Percentiles rank a stretch among this genome's conserved stretches.
Conservation (phyloP, 257 asterid species). For the Penstemon newberryi region DNA sequence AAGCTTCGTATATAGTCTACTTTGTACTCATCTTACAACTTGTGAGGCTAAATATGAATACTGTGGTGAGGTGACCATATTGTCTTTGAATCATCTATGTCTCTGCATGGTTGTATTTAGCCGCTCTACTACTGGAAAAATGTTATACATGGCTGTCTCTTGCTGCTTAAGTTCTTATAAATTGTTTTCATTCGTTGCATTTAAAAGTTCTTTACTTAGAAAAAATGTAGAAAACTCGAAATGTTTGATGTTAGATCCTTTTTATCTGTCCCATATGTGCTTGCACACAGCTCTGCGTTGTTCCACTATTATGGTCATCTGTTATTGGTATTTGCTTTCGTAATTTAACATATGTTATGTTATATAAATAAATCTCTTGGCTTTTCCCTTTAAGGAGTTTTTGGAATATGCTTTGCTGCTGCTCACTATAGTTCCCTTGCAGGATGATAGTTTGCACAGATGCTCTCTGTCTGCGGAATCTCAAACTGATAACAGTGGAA, state of each 20-base stretch:
- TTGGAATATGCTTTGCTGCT: conserved; percentile 15
- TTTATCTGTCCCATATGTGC: conserved; percentile 19
- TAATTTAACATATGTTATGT: conserved; percentile 17
- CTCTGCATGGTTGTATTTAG: conserved; percentile 20
- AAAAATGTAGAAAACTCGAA: not conserved
- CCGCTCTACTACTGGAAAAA: conserved; percentile 8
- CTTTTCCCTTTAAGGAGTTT: conserved; percentile 16
- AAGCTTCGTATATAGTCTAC: too few species aligned
- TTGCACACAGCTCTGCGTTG: conserved; percentile 18
- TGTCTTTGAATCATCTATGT: not conserved
- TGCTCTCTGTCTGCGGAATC: conserved; percentile 89
- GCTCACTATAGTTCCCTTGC: conserved; percentile 31
- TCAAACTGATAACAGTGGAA: conserved; percentile 66
- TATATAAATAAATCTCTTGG: conserved; percentile 2
- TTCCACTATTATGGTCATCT: conserved; percentile 17
- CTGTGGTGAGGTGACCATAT: conserved; percentile 13
- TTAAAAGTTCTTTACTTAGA: not conserved
- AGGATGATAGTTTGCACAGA: conserved; percentile 73
- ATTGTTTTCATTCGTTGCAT: conserved; percentile 12
- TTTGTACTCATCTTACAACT: too few species aligned
- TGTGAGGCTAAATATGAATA: too few species aligned
- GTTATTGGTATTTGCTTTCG: conserved; percentile 21
- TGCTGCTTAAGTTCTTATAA: conserved; percentile 16
- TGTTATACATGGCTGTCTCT: conserved; percentile 9
- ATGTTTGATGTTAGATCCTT: conserved; percentile 7